These are phyloP conservation scores for Diaporthe australafricana DNA, from an alignment of 2,329 filamentous ascomycete genomes.

Conservation along the genomic window DNA sequence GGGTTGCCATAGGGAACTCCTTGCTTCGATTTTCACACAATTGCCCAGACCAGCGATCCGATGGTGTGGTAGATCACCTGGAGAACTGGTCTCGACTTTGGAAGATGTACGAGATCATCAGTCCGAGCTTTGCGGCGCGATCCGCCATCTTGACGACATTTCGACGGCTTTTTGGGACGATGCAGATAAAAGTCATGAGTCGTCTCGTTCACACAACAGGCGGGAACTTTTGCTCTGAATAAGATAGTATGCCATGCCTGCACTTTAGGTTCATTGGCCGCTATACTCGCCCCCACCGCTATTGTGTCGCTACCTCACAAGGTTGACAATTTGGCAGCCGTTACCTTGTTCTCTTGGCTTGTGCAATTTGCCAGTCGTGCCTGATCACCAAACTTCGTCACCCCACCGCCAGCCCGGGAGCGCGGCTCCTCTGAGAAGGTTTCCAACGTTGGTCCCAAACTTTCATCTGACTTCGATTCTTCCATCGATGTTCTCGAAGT, in stretches of 20 bases:
- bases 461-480: slow-evolving; percentile 1
- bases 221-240: neutral
- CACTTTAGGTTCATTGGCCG: neutral
- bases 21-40: slow-evolving; percentile 13
- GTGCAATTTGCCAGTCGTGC: neutral
- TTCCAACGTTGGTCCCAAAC: neutral
- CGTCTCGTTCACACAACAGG: neutral
- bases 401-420: neutral
- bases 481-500: slow-evolving; percentile 31
- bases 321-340: neutral
- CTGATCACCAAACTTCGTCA: neutral
- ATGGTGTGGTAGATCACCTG: slow-evolving; percentile 22
- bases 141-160: slow-evolving; percentile 16
- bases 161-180: neutral
- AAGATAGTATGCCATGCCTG: neutral
- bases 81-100: slow-evolving; percentile 22
- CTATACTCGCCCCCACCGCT: neutral
- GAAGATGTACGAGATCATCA: slow-evolving; percentile 18
- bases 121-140: slow-evolving; percentile 25
- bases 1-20: slow-evolving; percentile 10
- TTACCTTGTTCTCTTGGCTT: slow-evolving; percentile 3
- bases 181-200: neutral
- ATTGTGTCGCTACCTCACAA: neutral
- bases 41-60: slow-evolving; percentile 5
- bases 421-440: slow-evolving; percentile 24